Evolutionary conservation across 2,329 filamentous ascomycete genomes (phyloP).

Genomic region (Curvularia sp.): DNA sequence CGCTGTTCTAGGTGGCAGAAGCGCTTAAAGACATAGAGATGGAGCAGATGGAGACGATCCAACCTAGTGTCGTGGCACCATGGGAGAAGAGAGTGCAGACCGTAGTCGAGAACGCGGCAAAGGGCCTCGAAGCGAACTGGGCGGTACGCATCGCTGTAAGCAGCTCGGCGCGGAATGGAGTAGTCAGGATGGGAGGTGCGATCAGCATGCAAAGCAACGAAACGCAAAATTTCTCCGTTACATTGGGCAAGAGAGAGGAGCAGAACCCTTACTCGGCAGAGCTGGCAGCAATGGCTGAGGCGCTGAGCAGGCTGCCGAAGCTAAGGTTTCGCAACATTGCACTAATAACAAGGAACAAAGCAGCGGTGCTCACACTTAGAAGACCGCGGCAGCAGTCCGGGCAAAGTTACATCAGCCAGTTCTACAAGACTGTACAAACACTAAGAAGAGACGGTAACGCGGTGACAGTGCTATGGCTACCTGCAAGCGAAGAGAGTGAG

Average conservation of each 20-base stretch:
- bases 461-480: conserved; percentile 19
- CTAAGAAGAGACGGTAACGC: conserved; percentile 16
- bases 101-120: conserved; percentile 12
- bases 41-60: conserved; percentile 18
- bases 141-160: conserved; percentile 22
- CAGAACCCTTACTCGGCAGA: conserved; percentile 16
- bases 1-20: too few species aligned
- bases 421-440: conserved; percentile 14
- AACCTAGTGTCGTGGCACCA: conserved; percentile 14
- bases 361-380: conserved; percentile 19
- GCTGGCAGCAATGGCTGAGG: conserved; percentile 13
- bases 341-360: conserved; percentile 21
- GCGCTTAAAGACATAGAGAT: conserved; percentile 19
- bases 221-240: conserved; percentile 17
- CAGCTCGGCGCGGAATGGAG: conserved; percentile 15
- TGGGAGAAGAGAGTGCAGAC: conserved; percentile 21
- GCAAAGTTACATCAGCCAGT: conserved; percentile 14
- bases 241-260: conserved; percentile 19
- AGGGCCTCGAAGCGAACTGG: conserved; percentile 15
- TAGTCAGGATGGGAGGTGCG: conserved; percentile 19
- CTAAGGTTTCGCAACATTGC: conserved; percentile 17
- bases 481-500: conserved; percentile 19
- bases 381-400: conserved; percentile 17
- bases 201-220: conserved; percentile 16
- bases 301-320: conserved; percentile 14